These are phyloP conservation scores for Xylaria sp. DNA, from an alignment of 2,329 filamentous ascomycete species.

Conservation along the genomic window DNA sequence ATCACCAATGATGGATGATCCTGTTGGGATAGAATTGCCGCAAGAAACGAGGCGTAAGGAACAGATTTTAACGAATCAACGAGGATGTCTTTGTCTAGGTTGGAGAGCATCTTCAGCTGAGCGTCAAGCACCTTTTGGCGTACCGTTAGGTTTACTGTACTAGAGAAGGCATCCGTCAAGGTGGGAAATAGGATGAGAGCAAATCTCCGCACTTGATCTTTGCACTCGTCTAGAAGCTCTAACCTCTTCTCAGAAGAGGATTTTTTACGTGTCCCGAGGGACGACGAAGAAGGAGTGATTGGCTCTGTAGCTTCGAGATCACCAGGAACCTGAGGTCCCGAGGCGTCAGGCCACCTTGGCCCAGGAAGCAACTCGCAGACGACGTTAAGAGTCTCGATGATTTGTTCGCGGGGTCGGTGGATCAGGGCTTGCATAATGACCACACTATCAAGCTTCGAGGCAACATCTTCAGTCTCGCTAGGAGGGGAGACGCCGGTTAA, in stretches of 20 bases:
- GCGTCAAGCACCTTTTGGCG: constrained; percentile 94
- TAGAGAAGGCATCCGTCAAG: constrained; percentile 95
- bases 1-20: constrained; percentile 91
- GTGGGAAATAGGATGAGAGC: constrained; percentile 94
- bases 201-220: constrained; percentile 88
- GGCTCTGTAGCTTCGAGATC: constrained; percentile 54
- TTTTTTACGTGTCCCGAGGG: constrained; percentile 60
- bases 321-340: constrained; percentile 47
- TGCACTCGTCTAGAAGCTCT: constrained; percentile 84
- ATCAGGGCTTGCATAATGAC: constrained; percentile 99
- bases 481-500: constrained; percentile 95
- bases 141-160: constrained; percentile 94
- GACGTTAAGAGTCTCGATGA: constrained; percentile 96
- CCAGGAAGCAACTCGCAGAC: constrained; percentile 93
- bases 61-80: constrained; percentile 87
- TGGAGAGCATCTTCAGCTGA: constrained; percentile 98
- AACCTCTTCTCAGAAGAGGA: constrained; percentile 81
- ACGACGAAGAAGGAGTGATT: constrained; percentile 55
- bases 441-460: constrained; percentile 91
- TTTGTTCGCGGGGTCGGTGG: constrained; percentile 92
- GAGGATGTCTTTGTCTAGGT: constrained; percentile 86
- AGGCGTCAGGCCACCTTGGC: constrained; percentile 67
- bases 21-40: constrained; percentile 93
- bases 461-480: constrained; percentile 78
- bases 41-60: constrained; percentile 94